A percentile compares a stretch with the other conserved stretches of the same genome.
Conservation (phyloP, 257 asterid species). For the Coffea eugenioides region DNA sequence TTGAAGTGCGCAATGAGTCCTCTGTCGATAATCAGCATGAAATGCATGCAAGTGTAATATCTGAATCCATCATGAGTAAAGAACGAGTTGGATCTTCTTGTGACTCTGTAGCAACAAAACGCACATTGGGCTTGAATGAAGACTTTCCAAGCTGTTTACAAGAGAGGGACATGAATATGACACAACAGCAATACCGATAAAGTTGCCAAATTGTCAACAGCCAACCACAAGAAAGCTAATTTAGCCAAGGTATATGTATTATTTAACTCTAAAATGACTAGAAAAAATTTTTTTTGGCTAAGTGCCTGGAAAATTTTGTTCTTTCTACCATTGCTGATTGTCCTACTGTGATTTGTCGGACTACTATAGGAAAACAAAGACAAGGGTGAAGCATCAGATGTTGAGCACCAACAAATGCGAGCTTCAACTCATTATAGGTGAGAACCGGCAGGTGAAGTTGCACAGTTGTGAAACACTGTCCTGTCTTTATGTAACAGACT, state of each 20-base stretch:
- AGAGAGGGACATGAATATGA: slow-evolving; percentile 32
- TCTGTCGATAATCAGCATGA: slow-evolving; percentile 33
- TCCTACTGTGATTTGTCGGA: slow-evolving; percentile 10
- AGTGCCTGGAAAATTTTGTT: slow-evolving; percentile 6
- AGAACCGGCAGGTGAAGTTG: slow-evolving; percentile 15
- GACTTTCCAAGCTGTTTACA: slow-evolving; percentile 29
- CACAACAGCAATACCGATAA: slow-evolving; percentile 29
- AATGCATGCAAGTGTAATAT: slow-evolving; percentile 23
- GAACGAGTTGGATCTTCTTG: slow-evolving; percentile 27
- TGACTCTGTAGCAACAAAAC: slow-evolving; percentile 28
- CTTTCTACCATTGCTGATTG: slow-evolving; percentile 15
- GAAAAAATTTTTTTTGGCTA: too few species aligned
- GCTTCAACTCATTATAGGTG: slow-evolving; percentile 43
- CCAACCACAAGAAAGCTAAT: slow-evolving; percentile 22
- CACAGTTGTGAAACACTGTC: slow-evolving; percentile 5
- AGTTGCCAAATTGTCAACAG: slow-evolving; percentile 31
- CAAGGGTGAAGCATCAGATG: slow-evolving; percentile 32
- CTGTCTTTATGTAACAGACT: neutral
- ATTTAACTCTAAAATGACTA: neutral
- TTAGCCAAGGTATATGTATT: slow-evolving; percentile 29
- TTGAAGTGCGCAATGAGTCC: slow-evolving; percentile 32
- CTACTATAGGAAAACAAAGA: slow-evolving; percentile 23
- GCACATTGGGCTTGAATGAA: slow-evolving; percentile 31
- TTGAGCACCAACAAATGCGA: slow-evolving; percentile 36
- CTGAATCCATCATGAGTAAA: slow-evolving; percentile 26